Conservation (phyloP, 805 yeast species). For the Vanderwaltozyma tropicalis region DNA sequence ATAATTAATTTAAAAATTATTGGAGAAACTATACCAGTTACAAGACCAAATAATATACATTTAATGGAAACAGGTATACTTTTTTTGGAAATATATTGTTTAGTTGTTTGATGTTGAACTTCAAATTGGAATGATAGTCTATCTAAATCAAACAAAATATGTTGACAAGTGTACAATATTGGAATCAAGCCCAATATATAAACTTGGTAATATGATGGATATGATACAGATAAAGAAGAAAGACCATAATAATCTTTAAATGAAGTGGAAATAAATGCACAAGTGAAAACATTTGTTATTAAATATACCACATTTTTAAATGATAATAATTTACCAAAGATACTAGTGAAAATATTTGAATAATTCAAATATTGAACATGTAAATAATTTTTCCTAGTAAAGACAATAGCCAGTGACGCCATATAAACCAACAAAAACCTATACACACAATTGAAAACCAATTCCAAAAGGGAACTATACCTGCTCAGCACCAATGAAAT, state of each 20-base stretch:
- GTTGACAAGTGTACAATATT: slow-evolving; percentile 39
- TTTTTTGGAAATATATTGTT: slow-evolving; percentile 22
- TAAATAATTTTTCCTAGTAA: slow-evolving; percentile 32
- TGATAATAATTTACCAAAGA: slow-evolving; percentile 26
- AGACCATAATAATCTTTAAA: slow-evolving; percentile 14
- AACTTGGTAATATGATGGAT: slow-evolving; percentile 7
- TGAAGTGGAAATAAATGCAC: slow-evolving; percentile 18
- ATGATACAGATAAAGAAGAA: background rate
- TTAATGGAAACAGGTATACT: slow-evolving; percentile 29
- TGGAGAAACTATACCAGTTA: slow-evolving; percentile 15
- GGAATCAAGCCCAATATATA: slow-evolving; percentile 33
- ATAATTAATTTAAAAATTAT: slow-evolving; percentile 31
- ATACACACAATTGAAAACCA: slow-evolving; percentile 19
- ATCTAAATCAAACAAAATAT: slow-evolving; percentile 44
- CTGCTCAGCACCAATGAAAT: slow-evolving; percentile 16
- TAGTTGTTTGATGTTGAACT: slow-evolving; percentile 31
- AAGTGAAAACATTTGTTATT: slow-evolving; percentile 12
- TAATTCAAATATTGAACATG: slow-evolving; percentile 29
- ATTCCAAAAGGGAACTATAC: slow-evolving; percentile 15
- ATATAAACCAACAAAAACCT: slow-evolving; percentile 21
- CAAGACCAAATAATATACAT: slow-evolving; percentile 4
- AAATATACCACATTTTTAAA: slow-evolving; percentile 21
- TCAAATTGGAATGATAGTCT: slow-evolving; percentile 38
- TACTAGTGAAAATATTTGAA: slow-evolving; percentile 14
- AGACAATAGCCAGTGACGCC: slow-evolving; percentile 27